phyloP scores from a whole-genome alignment of 495 filamentous ascomycete genomes.

The Penicillium nucicola region DNA sequence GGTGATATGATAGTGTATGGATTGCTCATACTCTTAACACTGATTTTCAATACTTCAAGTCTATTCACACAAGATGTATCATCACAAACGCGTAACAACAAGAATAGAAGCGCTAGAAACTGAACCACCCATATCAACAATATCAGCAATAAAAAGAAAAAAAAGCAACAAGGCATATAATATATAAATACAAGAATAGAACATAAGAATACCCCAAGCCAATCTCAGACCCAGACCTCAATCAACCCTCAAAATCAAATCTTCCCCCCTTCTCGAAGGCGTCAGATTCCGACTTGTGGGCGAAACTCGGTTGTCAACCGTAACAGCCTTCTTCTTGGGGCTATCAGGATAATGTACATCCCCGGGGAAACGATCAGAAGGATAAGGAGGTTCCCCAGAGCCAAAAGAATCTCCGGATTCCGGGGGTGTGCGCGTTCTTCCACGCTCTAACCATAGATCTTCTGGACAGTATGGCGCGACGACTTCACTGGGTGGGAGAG shows the following conservation, averaged over 20 bases:
- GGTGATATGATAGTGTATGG: no score
- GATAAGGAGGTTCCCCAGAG: slow-evolving; percentile 17
- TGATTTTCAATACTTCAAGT: background rate
- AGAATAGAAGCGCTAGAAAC: background rate
- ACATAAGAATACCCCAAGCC: background rate
- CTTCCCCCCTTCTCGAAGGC: slow-evolving; percentile 31
- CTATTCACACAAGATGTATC: background rate
- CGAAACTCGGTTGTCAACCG: slow-evolving; percentile 15
- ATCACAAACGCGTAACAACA: background rate
- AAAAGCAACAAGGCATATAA: background rate
- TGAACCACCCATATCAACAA: slow-evolving; percentile 1
- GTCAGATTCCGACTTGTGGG: slow-evolving; percentile 36
- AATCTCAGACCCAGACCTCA: slow-evolving; percentile 3
- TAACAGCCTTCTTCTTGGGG: slow-evolving; percentile 11
- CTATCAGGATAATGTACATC: slow-evolving; percentile 18
- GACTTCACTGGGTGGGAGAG: slow-evolving; percentile 23
- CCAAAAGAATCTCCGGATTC: background rate
- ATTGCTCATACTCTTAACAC: no score
- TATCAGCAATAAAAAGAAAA: slow-evolving; percentile 1
- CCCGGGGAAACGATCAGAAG: slow-evolving; percentile 15
- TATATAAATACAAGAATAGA: background rate
- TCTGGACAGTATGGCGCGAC: slow-evolving; percentile 31
- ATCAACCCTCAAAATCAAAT: slow-evolving; percentile 40
- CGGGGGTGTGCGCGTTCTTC: background rate
- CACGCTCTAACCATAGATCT: slow-evolving; percentile 30